Conservation (phyloP, 164 flowering plant species). For the Berberis vulgaris region DNA sequence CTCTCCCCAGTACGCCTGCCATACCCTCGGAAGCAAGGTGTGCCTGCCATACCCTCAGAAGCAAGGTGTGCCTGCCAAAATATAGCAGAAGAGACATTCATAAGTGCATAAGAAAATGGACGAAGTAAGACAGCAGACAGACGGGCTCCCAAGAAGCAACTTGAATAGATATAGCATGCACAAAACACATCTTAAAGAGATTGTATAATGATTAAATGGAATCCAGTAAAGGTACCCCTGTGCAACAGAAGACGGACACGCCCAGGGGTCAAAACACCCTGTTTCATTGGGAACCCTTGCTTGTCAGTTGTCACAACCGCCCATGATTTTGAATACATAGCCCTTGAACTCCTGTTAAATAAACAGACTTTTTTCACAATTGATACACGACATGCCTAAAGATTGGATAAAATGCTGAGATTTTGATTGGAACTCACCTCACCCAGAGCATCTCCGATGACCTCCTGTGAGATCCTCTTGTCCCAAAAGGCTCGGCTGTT, state of each 20-base stretch:
- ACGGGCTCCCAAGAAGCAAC: neutral
- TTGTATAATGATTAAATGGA: too few species aligned
- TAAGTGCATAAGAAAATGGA: too few species aligned
- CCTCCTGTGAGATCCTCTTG: conserved; percentile 37
- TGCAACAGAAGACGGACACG: conserved; percentile 57
- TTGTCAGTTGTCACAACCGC: conserved; percentile 60
- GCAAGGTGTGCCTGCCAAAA: conserved; percentile 47
- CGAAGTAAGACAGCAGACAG: too few species aligned
- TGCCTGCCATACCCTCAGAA: conserved; percentile 58
- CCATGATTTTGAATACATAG: conserved; percentile 58
- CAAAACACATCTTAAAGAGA: too few species aligned
- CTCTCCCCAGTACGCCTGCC: conserved; percentile 65
- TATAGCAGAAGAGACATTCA: neutral
- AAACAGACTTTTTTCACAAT: neutral
- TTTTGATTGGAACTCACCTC: conserved; percentile 27
- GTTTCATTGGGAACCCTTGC: conserved; percentile 71
- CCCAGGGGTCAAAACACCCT: conserved; percentile 60
- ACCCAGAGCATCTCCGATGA: conserved; percentile 47
- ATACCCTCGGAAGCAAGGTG: conserved; percentile 65
- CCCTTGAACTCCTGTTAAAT: conserved; percentile 47
- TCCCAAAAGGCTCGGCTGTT: conserved; percentile 34
- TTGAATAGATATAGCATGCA: too few species aligned
- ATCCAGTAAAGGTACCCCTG: conserved; percentile 28
- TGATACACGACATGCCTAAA: too few species aligned
- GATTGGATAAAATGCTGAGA: neutral